Percentiles rank a stretch among this genome's conserved stretches.
These are phyloP conservation scores for Paratinospora sagittata DNA, from an alignment of 164 flowering plant genomes.

Conservation along the genomic window DNA sequence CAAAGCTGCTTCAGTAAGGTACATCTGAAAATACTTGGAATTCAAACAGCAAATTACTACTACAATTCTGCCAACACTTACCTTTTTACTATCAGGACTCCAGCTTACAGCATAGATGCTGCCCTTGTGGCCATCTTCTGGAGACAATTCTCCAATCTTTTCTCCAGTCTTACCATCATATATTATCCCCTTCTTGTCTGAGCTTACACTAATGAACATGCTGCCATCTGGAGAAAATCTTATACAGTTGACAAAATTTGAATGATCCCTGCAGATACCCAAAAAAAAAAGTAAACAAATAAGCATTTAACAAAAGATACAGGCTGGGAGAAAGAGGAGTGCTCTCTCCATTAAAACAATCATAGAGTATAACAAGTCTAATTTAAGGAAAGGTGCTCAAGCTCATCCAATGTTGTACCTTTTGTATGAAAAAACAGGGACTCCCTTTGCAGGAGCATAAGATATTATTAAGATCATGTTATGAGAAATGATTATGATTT, in stretches of 20 bases:
- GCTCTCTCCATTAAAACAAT: background rate
- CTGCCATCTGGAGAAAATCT: conserved; percentile 95
- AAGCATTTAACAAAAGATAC: background rate
- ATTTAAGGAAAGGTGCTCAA: background rate
- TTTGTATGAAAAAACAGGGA: background rate
- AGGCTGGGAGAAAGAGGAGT: background rate
- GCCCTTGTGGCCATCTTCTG: conserved; percentile 87
- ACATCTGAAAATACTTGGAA: background rate
- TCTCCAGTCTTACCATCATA: conserved; percentile 90
- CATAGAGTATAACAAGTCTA: background rate
- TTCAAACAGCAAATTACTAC: background rate
- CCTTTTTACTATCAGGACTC: conserved; percentile 91
- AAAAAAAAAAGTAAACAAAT: background rate
- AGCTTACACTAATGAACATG: conserved; percentile 88
- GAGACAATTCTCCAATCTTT: conserved; percentile 70
- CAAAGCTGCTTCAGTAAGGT: background rate
- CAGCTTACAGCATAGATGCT: conserved; percentile 97
- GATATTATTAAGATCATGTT: too few species aligned
- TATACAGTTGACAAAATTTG: conserved; percentile 90
- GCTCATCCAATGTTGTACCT: background rate
- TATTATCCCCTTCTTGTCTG: conserved; percentile 84
- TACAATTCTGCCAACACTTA: conserved; percentile 10
- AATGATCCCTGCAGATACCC: conserved; percentile 63
- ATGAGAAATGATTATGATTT: too few species aligned
- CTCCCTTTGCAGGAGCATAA: background rate